Evolutionary conservation across 805 yeast genomes (phyloP).

Genomic region (Hemisphaericaspora nanyangensis): DNA sequence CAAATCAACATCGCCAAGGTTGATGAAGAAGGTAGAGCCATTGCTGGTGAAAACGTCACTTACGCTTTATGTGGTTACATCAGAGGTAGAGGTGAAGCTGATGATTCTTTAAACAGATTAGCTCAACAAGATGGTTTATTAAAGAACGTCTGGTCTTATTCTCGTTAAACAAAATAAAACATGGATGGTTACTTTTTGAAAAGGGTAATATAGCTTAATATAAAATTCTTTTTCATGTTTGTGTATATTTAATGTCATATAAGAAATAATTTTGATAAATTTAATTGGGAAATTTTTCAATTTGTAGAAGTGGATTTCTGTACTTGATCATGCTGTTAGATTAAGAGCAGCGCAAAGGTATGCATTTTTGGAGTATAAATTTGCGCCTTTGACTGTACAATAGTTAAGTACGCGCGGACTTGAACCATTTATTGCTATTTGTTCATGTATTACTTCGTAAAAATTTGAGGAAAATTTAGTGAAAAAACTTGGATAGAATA

Average conservation of each 20-base stretch:
- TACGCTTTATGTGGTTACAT: slow-evolving; percentile 97
- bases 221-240: slow-evolving; percentile 3
- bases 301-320: too few species aligned
- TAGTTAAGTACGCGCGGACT: too few species aligned
- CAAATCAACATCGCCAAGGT: slow-evolving; percentile 99
- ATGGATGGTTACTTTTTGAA: slow-evolving; percentile 1
- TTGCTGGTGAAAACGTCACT: slow-evolving; percentile 86
- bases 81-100: slow-evolving; percentile 99
- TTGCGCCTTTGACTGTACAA: too few species aligned
- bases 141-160: slow-evolving; percentile 93
- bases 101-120: slow-evolving; percentile 98
- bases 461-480: too few species aligned
- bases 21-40: slow-evolving; percentile 93
- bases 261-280: slow-evolving; percentile 1
- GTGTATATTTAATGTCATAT: slow-evolving; percentile 10
- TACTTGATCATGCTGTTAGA: too few species aligned
- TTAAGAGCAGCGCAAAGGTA: too few species aligned
- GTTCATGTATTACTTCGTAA: too few species aligned
- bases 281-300: too few species aligned
- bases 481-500: too few species aligned
- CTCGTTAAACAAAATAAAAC: slow-evolving; percentile 65
- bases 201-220: slow-evolving; percentile 4
- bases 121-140: slow-evolving; percentile 98
- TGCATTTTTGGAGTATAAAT: too few species aligned
- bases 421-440: too few species aligned